A percentile compares a stretch with the other conserved stretches of the same genome.
Conservation (phyloP, 108 stramenopile species). For the Discostella pseudostelligera region DNA sequence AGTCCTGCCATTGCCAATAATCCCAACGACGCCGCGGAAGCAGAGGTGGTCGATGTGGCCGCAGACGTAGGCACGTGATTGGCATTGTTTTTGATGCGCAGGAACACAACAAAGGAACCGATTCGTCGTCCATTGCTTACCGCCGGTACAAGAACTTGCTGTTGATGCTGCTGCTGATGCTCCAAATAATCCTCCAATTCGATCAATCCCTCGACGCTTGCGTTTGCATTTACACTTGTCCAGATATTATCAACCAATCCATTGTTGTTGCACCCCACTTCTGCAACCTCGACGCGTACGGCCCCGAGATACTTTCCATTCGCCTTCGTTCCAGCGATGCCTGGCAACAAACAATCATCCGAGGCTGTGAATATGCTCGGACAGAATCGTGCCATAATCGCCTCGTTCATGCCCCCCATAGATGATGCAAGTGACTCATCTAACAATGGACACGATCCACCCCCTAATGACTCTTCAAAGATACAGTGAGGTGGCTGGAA, state of each 20-base stretch:
- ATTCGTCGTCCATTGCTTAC: conserved; percentile 39
- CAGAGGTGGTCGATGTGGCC: not conserved
- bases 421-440: conserved; percentile 10
- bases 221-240: not conserved
- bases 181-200: conserved; percentile 36
- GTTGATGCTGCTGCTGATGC: conserved; percentile 1
- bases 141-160: conserved; percentile 45
- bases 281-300: conserved; percentile 19
- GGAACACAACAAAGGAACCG: conserved; percentile 52
- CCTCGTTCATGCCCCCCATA: conserved; percentile 8
- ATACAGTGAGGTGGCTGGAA: conserved; percentile 33
- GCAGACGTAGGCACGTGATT: conserved; percentile 1
- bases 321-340: conserved; percentile 27
- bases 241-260: conserved; percentile 7
- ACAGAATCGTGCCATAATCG: conserved; percentile 25
- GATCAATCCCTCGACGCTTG: conserved; percentile 32
- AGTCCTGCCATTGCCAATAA: conserved; percentile 67
- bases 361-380: conserved; percentile 24
- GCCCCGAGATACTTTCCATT: conserved; percentile 38
- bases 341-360: conserved; percentile 27
- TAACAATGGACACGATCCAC: conserved; percentile 29
- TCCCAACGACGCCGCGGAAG: conserved; percentile 36
- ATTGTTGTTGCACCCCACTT: conserved; percentile 2
- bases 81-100: conserved; percentile 48
- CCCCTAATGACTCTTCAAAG: conserved; percentile 35